Conservation (phyloP, 179 eudicot species). For the Spergularia azorica region DNA sequence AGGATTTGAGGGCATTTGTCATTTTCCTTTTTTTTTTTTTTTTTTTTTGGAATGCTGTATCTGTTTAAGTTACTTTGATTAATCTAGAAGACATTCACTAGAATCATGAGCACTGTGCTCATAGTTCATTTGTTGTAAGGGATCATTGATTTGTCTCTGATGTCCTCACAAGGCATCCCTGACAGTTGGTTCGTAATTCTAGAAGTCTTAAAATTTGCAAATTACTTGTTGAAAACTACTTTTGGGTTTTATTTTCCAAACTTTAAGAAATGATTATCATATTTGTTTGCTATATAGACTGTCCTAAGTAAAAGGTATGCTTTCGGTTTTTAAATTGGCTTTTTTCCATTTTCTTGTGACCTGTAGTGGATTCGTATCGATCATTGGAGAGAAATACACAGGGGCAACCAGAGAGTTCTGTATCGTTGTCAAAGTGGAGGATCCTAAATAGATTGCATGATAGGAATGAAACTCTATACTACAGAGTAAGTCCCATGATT, state of each 20-base stretch:
- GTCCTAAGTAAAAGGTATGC: background rate
- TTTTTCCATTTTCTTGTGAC: constrained; percentile 18
- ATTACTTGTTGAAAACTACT: background rate
- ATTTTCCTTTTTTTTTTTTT: background rate
- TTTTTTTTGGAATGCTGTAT: background rate
- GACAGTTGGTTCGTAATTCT: background rate
- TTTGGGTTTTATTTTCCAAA: background rate
- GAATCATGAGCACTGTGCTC: background rate
- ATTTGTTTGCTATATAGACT: background rate
- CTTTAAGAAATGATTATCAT: background rate
- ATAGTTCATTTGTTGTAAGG: background rate
- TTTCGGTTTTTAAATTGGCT: constrained; percentile 1
- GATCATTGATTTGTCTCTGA: background rate
- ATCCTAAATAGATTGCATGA: constrained; percentile 93
- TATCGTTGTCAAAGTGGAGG: constrained; percentile 95
- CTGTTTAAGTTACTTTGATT: background rate
- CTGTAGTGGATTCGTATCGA: constrained; percentile 82
- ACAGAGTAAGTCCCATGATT: constrained; percentile 64
- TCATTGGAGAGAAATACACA: constrained; percentile 84
- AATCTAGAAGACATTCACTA: background rate
- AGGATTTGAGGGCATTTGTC: background rate
- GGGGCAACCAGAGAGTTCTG: constrained; percentile 60
- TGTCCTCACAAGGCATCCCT: background rate
- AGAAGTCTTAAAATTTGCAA: background rate
- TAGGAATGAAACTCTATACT: constrained; percentile 95